These are phyloP conservation scores for Penicillium macrosclerotiorum DNA, from an alignment of 495 filamentous ascomycete genomes.

Conservation along the genomic window DNA sequence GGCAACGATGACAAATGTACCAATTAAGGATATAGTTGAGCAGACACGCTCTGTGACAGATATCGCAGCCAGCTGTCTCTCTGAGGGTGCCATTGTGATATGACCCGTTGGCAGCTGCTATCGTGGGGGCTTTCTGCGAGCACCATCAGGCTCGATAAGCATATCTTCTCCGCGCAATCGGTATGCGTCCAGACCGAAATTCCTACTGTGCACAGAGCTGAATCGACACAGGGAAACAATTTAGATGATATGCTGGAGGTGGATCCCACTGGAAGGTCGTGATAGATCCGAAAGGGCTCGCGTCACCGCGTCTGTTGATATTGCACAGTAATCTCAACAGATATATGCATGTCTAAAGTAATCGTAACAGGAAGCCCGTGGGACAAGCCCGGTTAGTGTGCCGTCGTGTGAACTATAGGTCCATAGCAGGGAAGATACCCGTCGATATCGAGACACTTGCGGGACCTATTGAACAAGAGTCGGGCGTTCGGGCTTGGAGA, in stretches of 20 bases:
- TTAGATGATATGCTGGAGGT: too few species aligned
- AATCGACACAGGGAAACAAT: too few species aligned
- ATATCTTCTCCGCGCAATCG: neutral
- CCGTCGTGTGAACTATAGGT: neutral
- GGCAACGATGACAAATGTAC: conserved; percentile 68
- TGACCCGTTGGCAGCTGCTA: neutral
- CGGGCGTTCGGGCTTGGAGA: too few species aligned
- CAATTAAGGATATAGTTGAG: conserved; percentile 69
- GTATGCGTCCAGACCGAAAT: too few species aligned
- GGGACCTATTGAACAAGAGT: too few species aligned
- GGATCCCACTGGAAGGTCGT: too few species aligned
- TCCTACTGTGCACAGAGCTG: too few species aligned
- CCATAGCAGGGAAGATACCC: neutral
- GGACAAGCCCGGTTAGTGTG: conserved; percentile 1
- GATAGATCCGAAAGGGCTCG: too few species aligned
- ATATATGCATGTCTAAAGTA: too few species aligned
- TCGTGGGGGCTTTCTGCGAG: neutral
- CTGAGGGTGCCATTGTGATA: conserved; percentile 1
- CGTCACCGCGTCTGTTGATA: too few species aligned
- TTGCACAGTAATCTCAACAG: too few species aligned
- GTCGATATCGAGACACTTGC: neutral
- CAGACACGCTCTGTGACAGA: conserved; percentile 63
- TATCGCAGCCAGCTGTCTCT: conserved; percentile 38
- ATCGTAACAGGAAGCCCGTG: too few species aligned
- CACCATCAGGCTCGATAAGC: neutral